A percentile compares a stretch with the other conserved stretches of the same genome.
Conservation (phyloP, 805 yeast genomes). For the Lachancea waltii region DNA sequence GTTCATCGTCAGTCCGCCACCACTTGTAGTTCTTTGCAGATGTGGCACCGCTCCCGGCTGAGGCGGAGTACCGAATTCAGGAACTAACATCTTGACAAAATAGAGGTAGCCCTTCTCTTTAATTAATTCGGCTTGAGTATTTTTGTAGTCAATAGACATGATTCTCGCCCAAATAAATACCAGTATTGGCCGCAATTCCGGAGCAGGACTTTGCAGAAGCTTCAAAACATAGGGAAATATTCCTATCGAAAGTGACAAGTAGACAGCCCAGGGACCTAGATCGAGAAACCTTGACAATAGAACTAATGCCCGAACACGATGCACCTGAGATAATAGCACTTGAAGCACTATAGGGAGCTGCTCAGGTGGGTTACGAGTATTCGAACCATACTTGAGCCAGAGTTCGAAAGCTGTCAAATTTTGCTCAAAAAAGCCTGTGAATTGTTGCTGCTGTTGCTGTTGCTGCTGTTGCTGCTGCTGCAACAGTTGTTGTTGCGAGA, state of each 20-base stretch:
- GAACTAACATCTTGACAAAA: slow-evolving; percentile 71
- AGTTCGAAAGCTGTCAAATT: slow-evolving; percentile 93
- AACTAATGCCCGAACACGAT: slow-evolving; percentile 81
- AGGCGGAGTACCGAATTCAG: slow-evolving; percentile 27
- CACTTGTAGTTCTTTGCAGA: slow-evolving; percentile 13
- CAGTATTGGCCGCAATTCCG: slow-evolving; percentile 86
- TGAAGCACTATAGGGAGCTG: slow-evolving; percentile 92
- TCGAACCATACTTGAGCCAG: slow-evolving; percentile 89
- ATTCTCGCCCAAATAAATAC: slow-evolving; percentile 97
- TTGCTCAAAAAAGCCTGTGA: slow-evolving; percentile 91
- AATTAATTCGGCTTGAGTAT: slow-evolving; percentile 85
- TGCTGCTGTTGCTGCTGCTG: slow-evolving; percentile 11
- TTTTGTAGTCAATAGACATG: slow-evolving; percentile 87
- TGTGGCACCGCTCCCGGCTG: slow-evolving; percentile 7
- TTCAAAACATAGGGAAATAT: slow-evolving; percentile 92
- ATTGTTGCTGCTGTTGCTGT: slow-evolving; percentile 51
- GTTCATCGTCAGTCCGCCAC: slow-evolving; percentile 21
- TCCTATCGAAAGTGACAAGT: slow-evolving; percentile 85
- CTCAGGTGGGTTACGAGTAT: slow-evolving; percentile 82
- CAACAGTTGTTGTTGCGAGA: slow-evolving; percentile 10
- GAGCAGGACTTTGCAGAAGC: slow-evolving; percentile 88
- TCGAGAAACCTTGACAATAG: slow-evolving; percentile 81
- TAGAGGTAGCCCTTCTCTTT: slow-evolving; percentile 88
- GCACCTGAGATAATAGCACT: slow-evolving; percentile 88
- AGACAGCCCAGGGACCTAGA: slow-evolving; percentile 97